A percentile compares a stretch with the other conserved stretches of the same genome.
These are phyloP conservation scores for Ustulina deusta DNA, from an alignment of 2,329 filamentous ascomycete genomes.

Conservation along the genomic window DNA sequence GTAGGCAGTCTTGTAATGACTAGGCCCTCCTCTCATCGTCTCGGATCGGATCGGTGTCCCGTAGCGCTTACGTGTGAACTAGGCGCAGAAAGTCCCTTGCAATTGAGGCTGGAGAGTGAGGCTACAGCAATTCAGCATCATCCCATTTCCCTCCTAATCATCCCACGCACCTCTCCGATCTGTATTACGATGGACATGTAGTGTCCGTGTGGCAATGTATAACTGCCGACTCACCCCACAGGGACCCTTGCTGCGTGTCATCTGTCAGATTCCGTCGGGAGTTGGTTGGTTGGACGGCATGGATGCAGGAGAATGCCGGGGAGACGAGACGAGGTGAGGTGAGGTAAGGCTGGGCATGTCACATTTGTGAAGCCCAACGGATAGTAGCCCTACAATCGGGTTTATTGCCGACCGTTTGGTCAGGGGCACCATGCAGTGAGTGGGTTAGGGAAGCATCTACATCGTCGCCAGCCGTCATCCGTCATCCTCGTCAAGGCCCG, in stretches of 20 bases:
- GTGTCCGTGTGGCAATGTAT: conserved; percentile 21
- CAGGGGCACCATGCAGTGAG: conserved; percentile 15
- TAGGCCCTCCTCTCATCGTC: neutral
- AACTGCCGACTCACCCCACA: conserved; percentile 31
- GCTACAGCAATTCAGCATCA: conserved; percentile 13
- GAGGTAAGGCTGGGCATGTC: conserved; percentile 25
- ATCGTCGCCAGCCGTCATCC: too few relatives aligned
- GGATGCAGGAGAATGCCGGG: conserved; percentile 10
- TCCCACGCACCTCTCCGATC: conserved; percentile 30
- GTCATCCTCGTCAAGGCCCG: conserved; percentile 15
- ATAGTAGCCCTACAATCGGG: conserved; percentile 31
- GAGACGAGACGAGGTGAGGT: conserved; percentile 21
- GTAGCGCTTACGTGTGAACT: neutral
- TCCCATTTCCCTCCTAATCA: conserved; percentile 1
- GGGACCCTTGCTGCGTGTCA: conserved; percentile 27
- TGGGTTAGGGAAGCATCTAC: conserved; percentile 41
- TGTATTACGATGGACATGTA: conserved; percentile 27
- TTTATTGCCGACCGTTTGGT: conserved; percentile 29
- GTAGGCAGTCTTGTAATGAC: neutral
- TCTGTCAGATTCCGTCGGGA: conserved; percentile 29
- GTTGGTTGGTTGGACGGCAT: conserved; percentile 23
- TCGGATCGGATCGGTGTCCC: neutral
- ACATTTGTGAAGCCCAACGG: conserved; percentile 30
- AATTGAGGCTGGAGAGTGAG: conserved; percentile 18
- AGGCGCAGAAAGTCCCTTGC: neutral